Conservation (phyloP, 176 grass and related monocot genomes). For the Avena sativa region DNA sequence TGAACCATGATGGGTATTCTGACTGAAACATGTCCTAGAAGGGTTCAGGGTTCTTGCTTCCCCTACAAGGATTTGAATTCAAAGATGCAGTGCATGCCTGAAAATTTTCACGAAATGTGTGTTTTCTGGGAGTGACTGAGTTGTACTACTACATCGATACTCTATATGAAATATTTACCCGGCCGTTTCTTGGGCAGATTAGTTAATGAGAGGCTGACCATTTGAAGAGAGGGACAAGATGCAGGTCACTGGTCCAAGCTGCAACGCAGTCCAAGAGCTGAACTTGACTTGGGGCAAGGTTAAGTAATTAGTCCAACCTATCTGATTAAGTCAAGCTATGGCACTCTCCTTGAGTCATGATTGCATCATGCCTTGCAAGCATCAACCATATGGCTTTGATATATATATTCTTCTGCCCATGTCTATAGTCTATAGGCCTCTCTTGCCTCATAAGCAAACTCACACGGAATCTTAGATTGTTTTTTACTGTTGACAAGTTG, state of each 20-base stretch:
- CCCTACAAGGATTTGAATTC: background rate
- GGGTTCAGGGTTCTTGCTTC: conserved; percentile 1
- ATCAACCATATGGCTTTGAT: background rate
- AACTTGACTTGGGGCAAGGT: conserved; percentile 41
- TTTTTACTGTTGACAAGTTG: background rate
- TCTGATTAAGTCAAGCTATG: conserved; percentile 50
- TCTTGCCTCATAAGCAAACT: background rate
- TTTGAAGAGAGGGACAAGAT: conserved; percentile 40
- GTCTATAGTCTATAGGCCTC: background rate
- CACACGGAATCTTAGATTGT: background rate
- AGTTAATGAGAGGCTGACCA: background rate
- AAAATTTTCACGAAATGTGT: background rate
- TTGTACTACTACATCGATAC: too few species aligned
- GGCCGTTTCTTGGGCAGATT: conserved; percentile 8
- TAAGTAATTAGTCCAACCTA: conserved; percentile 24
- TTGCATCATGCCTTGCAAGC: conserved; percentile 40
- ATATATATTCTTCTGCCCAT: background rate
- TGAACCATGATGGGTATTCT: background rate
- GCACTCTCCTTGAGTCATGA: conserved; percentile 1
- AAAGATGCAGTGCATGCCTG: background rate
- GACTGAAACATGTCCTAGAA: conserved; percentile 28
- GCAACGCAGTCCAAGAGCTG: conserved; percentile 48
- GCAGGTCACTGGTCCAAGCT: conserved; percentile 42
- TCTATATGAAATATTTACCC: conserved; percentile 25
- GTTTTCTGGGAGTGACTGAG: too few species aligned